Evolutionary conservation across 345 rosid genomes (phyloP).

Genomic region (Ceriops zippeliana): DNA sequence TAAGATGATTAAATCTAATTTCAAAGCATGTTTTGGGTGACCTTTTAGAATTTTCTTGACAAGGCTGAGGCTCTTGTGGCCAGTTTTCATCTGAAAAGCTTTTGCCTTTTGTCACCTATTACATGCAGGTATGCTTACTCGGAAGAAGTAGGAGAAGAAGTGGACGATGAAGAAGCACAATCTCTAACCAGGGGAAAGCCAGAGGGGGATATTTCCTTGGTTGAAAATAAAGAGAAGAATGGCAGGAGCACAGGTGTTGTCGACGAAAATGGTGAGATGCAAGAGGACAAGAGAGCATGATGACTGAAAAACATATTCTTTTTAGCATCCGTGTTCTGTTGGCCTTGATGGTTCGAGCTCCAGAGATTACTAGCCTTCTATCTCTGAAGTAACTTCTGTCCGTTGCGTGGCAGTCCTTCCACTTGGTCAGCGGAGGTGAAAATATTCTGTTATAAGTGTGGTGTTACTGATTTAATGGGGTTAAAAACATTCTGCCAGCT

Average conservation of each 20-base stretch:
- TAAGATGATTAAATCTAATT: too few species aligned
- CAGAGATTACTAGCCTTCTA: too few species aligned
- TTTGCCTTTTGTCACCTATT: background rate
- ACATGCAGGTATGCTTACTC: constrained; percentile 71
- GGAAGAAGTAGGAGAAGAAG: constrained; percentile 59
- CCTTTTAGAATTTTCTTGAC: too few species aligned
- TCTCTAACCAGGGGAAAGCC: constrained; percentile 59
- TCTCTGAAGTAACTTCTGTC: too few species aligned
- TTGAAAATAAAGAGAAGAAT: constrained; percentile 51
- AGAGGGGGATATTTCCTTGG: constrained; percentile 67
- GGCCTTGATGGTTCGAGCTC: background rate
- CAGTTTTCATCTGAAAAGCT: background rate
- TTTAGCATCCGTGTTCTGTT: background rate
- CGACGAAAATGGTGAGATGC: constrained; percentile 49
- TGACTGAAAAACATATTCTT: background rate
- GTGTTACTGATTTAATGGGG: too few species aligned
- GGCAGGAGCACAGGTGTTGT: constrained; percentile 15
- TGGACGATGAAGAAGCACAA: constrained; percentile 62
- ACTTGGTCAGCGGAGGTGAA: too few species aligned
- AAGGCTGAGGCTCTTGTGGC: background rate
- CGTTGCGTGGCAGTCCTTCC: too few species aligned
- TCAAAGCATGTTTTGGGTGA: too few species aligned
- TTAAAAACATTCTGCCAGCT: too few species aligned
- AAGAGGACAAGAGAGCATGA: constrained; percentile 80
- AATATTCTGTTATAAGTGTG: too few species aligned